These are phyloP conservation scores for Boletus vinaceobasis DNA, from an alignment of 768 basidiomycete genomes.

Conservation along the genomic window DNA sequence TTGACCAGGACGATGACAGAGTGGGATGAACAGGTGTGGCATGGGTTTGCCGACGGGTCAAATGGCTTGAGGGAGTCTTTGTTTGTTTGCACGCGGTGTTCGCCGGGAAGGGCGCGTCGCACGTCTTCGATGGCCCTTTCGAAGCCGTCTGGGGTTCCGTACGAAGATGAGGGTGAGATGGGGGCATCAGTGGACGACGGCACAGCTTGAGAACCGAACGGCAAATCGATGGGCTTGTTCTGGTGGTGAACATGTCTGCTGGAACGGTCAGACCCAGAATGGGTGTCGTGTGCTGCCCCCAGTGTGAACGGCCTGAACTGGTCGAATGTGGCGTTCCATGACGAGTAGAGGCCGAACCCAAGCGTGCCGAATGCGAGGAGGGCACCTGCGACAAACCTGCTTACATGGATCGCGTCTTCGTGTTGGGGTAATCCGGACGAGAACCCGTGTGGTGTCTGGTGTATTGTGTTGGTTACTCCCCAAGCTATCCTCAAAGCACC, in stretches of 20 bases:
- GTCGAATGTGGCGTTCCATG: slow-evolving; percentile 1
- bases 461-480: too few relatives aligned
- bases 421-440: background rate
- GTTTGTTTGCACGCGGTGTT: slow-evolving; percentile 49
- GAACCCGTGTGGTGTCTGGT: background rate
- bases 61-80: slow-evolving; percentile 48
- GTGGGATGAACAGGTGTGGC: slow-evolving; percentile 57
- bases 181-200: background rate
- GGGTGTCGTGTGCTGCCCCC: background rate
- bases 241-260: slow-evolving; percentile 2
- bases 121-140: slow-evolving; percentile 53
- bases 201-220: background rate
- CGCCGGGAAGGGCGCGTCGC: slow-evolving; percentile 41
- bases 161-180: slow-evolving; percentile 23
- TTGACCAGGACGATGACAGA: slow-evolving; percentile 55
- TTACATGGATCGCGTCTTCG: slow-evolving; percentile 2
- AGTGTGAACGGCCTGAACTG: slow-evolving; percentile 7
- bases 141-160: slow-evolving; percentile 48
- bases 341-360: slow-evolving; percentile 17
- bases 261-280: background rate
- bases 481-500: too few relatives aligned
- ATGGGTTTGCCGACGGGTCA: slow-evolving; percentile 69
- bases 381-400: slow-evolving; percentile 16
- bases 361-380: slow-evolving; percentile 20
- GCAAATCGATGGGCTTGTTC: background rate